Conservation (phyloP, 2,329 filamentous ascomycete genomes). For the Diaporthe australafricana region DNA sequence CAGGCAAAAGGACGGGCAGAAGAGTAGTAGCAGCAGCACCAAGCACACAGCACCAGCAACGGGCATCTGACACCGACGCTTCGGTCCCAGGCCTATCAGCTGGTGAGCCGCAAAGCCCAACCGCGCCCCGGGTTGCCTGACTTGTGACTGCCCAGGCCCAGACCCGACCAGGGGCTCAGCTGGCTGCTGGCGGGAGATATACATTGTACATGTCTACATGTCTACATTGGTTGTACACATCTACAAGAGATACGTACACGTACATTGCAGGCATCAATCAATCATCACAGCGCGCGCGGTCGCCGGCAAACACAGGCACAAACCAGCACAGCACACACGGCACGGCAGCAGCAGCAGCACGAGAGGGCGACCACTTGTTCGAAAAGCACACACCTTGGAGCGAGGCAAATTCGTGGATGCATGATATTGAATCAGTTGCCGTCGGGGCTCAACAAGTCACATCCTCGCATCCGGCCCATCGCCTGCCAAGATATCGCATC, state of each 20-base stretch:
- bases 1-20: not conserved
- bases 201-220: not conserved
- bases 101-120: slow-evolving; percentile 20
- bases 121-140: not conserved
- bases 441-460: slow-evolving; percentile 25
- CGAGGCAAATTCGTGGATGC: slow-evolving; percentile 15
- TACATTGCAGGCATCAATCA: slow-evolving; percentile 12
- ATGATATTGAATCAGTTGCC: slow-evolving; percentile 30
- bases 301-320: not conserved
- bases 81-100: slow-evolving; percentile 33
- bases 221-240: not conserved
- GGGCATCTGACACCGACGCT: slow-evolving; percentile 33
- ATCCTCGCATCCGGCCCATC: slow-evolving; percentile 24
- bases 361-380: not conserved
- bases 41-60: slow-evolving; percentile 15
- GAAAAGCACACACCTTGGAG: not conserved
- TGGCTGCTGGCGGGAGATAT: not conserved
- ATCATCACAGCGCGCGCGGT: not conserved
- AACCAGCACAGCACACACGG: not conserved
- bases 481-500: slow-evolving; percentile 18
- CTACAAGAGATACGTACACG: slow-evolving; percentile 23
- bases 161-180: slow-evolving; percentile 20
- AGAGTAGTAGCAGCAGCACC: slow-evolving; percentile 10
- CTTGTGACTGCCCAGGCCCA: slow-evolving; percentile 29
- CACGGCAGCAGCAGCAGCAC: not conserved